A percentile compares a stretch with the other conserved stretches of the same genome.
Conservation (phyloP, 768 basidiomycete genomes). For the Phlebiopsis flavidoalba region DNA sequence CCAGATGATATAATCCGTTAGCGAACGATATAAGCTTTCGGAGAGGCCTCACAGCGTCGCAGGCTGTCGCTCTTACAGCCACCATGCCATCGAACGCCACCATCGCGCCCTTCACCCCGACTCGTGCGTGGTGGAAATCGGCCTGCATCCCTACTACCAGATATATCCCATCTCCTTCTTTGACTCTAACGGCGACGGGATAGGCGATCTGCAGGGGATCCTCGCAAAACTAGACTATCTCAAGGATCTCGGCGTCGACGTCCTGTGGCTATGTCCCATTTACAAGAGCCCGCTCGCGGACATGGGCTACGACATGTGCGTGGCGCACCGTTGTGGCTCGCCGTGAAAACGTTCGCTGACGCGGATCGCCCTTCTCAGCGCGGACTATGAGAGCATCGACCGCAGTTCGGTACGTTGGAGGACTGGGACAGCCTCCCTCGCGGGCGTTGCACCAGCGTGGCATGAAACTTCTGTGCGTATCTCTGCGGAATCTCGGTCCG, state of each 20-base stretch:
- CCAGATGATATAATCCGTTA: too few relatives aligned
- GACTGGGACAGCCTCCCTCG: slow-evolving; percentile 55
- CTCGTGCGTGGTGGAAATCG: slow-evolving; percentile 51
- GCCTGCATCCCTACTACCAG: slow-evolving; percentile 58
- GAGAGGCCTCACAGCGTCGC: too few relatives aligned
- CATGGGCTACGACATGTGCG: slow-evolving; percentile 72
- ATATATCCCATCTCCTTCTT: slow-evolving; percentile 69
- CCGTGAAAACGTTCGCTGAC: not conserved
- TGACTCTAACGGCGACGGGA: slow-evolving; percentile 67
- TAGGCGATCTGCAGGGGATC: slow-evolving; percentile 69
- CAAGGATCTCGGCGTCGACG: slow-evolving; percentile 59
- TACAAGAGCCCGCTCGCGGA: slow-evolving; percentile 64
- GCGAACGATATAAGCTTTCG: too few relatives aligned
- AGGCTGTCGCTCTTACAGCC: not conserved
- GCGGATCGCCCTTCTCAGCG: slow-evolving; percentile 30
- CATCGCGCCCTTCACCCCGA: slow-evolving; percentile 3
- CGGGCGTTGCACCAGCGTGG: slow-evolving; percentile 53
- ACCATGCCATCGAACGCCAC: not conserved
- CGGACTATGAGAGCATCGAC: slow-evolving; percentile 62
- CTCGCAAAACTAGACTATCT: slow-evolving; percentile 61
- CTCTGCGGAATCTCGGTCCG: not conserved
- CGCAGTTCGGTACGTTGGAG: slow-evolving; percentile 55
- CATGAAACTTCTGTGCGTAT: slow-evolving; percentile 63
- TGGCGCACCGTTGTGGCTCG: not conserved
- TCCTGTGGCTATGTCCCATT: slow-evolving; percentile 69